Evolutionary conservation across 2,329 filamentous ascomycete genomes (phyloP), one percentile per base, ranked within the genome.

Genomic region (Daldinia sp.): DNA sequence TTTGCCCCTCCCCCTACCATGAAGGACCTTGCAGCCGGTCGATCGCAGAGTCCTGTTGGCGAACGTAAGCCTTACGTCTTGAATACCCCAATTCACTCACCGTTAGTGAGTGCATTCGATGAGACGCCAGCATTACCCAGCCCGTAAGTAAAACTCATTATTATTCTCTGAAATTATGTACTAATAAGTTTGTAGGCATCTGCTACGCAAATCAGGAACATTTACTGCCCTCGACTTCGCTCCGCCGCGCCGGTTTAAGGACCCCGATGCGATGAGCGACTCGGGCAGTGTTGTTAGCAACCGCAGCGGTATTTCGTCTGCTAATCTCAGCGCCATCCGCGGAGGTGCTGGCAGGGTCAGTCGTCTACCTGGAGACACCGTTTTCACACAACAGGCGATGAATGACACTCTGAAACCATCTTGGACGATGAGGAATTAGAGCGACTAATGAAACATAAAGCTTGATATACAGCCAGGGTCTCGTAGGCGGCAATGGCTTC

Each of bases 101-200:
- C 94, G 0, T 85, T 98, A 42, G 90, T 87, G 26, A 93, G 91
- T 67, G 87, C 94, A 4, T 98, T 94, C 79, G 95, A 98, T 63
- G 95, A 98, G 66, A 89, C 98, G 69, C 82, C 91, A 12, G 86
- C 87, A 7, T 89, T 99, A 71, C 96, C 96, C 41, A 98, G 94
- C 86, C 94, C 96, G 89, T 95, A 89, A 92, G 92, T 92, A 70
- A 28, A 69, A 54, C 7, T 9, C 9, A 23, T 20, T 13, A 28
- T 13, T 4, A 37, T 1, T 20, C n/a, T 44, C 15, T n/a, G 4
- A 10, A 9, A 39, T 28, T 48, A 51, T 10, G 18, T 56, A 48
- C 72, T 75, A 70, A 74, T 57, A 77, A 81, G 72, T 39, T 18
- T 4, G 37, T 69, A 92, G 90, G 44, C 90, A 94, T 78, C 74